Evolutionary conservation across 441 rosid genomes (phyloP), one percentile per base, ranked within the genome.

Genomic region (Pelargonium australe): DNA sequence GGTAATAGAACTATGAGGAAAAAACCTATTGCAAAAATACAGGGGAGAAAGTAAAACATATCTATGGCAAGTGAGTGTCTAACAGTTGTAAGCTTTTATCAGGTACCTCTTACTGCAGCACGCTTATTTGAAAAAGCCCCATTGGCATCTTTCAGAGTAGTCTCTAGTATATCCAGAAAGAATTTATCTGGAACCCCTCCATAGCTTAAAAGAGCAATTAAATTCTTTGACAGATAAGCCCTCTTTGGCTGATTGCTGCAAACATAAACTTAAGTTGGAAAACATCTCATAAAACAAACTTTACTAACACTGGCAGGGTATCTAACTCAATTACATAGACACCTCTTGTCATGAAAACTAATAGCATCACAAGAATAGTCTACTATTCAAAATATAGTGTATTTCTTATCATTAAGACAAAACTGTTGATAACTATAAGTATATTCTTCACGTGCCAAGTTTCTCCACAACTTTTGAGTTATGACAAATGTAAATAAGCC

Each of bases 141-240:
- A 13, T 70, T 67, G 12, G 83, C 77, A 72, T 87, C 90, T 73
- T 81, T 87, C 69, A 93, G 60, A 0, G 85, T 78, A 63, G 60
- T 77, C 31, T 34, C 66, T 78, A 89, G 20, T 55, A 82, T 63
- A 44, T 80, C 81, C 80, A 84, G 43, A 70, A 93, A 86, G 69
- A 81, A 82, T 0, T 70, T 81, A 16, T 85, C 14, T 0, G 97
- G 90, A 66, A 93, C 81, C 67, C 92, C 91, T 37, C 97, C 97
- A 80, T 80, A 81, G 73, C 82, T 83, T 72, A 93, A 85, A 60
- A 93, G 87, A 2, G 85, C 81, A 58, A 91, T 78, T 76, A 90
- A 82, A 71, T 63, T 77, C 72, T 70, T 85, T 1, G 96, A 87
- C 7, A 93, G 81, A 70, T 1, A 73, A 0, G 91, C 55, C 9